Conservation (phyloP, 1,284 basidiomycete genomes). For the Sanghuangporus weigelae region DNA sequence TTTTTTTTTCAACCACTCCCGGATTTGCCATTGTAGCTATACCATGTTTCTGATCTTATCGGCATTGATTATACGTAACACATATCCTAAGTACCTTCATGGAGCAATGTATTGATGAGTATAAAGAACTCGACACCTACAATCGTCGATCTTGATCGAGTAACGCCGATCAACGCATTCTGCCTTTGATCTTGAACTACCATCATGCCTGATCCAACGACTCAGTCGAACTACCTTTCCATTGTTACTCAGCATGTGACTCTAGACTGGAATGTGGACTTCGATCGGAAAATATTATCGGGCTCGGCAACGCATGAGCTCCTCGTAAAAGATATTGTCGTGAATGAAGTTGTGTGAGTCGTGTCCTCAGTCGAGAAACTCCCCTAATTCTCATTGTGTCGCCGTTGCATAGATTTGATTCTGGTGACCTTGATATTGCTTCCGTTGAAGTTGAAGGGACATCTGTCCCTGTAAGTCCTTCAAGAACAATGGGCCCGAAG, state of each 20-base stretch:
- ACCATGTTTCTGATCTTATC: no score
- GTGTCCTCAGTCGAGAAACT: conserved; percentile 19
- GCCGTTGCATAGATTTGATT: conserved; percentile 60
- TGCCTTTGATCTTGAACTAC: neutral
- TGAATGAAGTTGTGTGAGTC: conserved; percentile 59
- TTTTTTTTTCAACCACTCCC: neutral
- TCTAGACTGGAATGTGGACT: conserved; percentile 86
- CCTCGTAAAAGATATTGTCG: conserved; percentile 50
- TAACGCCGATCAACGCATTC: neutral
- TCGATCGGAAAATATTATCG: conserved; percentile 57
- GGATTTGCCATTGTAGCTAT: no score
- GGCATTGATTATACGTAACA: no score
- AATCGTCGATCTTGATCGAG: neutral
- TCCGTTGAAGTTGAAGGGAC: conserved; percentile 45
- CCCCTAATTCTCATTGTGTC: conserved; percentile 15
- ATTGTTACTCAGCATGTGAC: conserved; percentile 65
- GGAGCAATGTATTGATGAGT: no score
- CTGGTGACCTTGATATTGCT: conserved; percentile 65
- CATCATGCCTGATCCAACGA: conserved; percentile 56
- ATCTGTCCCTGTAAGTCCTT: conserved; percentile 39
- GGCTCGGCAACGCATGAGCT: conserved; percentile 73
- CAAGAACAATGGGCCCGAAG: neutral
- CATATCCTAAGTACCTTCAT: no score
- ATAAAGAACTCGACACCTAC: no score
- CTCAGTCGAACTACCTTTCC: conserved; percentile 75